Evolutionary conservation across 441 rosid genomes (phyloP).

Genomic region (Metrosideros polymorpha): DNA sequence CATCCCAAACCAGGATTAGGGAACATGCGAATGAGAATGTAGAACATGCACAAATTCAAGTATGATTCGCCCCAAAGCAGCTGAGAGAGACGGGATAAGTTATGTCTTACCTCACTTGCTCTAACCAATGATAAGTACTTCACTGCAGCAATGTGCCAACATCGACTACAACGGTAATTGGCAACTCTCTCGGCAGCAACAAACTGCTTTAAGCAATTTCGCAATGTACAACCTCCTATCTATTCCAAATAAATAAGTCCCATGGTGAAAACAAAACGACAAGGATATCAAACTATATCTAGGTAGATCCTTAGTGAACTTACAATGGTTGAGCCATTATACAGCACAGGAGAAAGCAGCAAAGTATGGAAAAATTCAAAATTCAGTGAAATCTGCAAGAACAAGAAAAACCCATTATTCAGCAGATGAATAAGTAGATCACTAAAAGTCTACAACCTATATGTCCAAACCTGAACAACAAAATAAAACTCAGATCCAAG

Average conservation of each 20-base stretch:
- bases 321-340: constrained; percentile 58
- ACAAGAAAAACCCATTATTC: background rate
- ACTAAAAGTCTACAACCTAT: background rate
- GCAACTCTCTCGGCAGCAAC: constrained; percentile 47
- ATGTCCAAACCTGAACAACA: background rate
- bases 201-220: constrained; percentile 67
- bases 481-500: background rate
- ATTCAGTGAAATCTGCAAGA: constrained; percentile 72
- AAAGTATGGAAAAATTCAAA: constrained; percentile 79
- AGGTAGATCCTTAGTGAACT: constrained; percentile 37
- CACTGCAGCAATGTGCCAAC: constrained; percentile 79
- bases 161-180: constrained; percentile 57
- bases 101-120: constrained; percentile 40
- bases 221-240: constrained; percentile 55
- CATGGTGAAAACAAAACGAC: background rate
- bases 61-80: background rate
- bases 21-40: background rate
- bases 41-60: background rate
- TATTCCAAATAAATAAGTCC: constrained; percentile 12
- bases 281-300: constrained; percentile 1
- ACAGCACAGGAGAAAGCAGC: constrained; percentile 52
- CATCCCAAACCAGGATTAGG: background rate
- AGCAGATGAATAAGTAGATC: background rate
- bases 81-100: background rate
- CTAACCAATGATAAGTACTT: constrained; percentile 37